Percentiles rank a stretch among this genome's conserved stretches.
phyloP scores from a whole-genome alignment of 2,329 filamentous ascomycete species.

The Rutstroemia sp. region DNA sequence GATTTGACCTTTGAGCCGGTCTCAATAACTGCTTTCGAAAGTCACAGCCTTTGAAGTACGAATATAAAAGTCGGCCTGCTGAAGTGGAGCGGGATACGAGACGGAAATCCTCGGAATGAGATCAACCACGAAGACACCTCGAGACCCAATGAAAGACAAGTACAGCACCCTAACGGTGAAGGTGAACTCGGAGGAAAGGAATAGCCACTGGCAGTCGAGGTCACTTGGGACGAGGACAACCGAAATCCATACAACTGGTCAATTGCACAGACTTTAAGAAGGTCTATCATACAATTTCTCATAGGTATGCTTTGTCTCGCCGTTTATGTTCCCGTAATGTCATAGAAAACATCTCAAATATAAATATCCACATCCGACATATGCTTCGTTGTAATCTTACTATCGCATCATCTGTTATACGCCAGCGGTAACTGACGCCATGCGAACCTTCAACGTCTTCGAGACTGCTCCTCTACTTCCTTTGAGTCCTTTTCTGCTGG shows the following conservation, averaged over 20 bases:
- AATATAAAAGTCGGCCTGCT: not conserved
- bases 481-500: not conserved
- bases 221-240: not conserved
- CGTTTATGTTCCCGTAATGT: not conserved
- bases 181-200: not conserved
- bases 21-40: slow-evolving; percentile 9
- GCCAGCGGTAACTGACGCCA: not conserved
- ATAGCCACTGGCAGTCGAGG: not conserved
- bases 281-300: not conserved
- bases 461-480: not conserved
- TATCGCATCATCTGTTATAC: not conserved
- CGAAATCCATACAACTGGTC: not conserved
- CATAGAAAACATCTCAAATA: not conserved
- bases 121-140: not conserved
- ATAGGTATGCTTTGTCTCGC: not conserved
- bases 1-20: slow-evolving; percentile 14
- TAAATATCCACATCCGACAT: not conserved
- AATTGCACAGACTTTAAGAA: not conserved
- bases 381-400: not conserved
- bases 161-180: not conserved
- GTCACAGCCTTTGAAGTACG: not conserved
- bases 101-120: not conserved
- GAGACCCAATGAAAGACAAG: not conserved
- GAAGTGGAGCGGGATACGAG: too few species aligned
- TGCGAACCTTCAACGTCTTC: not conserved